A percentile compares a stretch with the other conserved stretches of the same genome.
These are phyloP conservation scores for Jaltomata sinuosa DNA, from an alignment of 257 asterid species.

Conservation along the genomic window DNA sequence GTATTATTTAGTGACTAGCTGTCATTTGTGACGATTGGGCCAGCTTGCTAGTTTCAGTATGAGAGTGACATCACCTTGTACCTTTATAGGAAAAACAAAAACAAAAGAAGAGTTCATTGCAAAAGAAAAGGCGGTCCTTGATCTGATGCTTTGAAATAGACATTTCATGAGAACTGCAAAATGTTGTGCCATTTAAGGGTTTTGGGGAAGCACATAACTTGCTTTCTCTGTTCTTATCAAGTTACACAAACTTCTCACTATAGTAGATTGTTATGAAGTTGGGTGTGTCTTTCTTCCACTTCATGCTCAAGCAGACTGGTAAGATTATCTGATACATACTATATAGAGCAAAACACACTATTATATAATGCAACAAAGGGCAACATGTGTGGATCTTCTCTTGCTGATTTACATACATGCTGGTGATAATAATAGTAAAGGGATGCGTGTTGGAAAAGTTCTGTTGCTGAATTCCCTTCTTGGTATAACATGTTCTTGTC, in stretches of 20 bases:
- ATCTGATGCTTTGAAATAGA: neutral
- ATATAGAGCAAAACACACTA: neutral
- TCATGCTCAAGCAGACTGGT: neutral
- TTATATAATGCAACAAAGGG: neutral
- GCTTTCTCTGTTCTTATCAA: neutral
- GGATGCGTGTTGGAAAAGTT: neutral
- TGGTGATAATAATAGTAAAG: neutral
- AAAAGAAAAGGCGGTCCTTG: neutral
- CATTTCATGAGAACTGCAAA: neutral
- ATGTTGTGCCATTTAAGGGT: neutral
- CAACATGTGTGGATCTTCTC: neutral
- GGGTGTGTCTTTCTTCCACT: neutral
- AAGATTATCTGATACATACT: neutral
- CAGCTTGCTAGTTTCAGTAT: neutral
- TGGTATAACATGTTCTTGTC: constrained; percentile 4
- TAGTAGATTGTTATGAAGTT: neutral
- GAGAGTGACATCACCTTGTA: neutral
- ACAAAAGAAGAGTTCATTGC: neutral
- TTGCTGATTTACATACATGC: neutral
- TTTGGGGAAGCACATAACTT: neutral
- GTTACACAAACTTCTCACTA: neutral
- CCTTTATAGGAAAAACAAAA: neutral
- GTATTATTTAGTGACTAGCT: neutral
- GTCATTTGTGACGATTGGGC: neutral
- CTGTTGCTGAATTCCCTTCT: neutral